Conservation (phyloP, 176 grass and related monocot genomes). For the sorghum (Sorghum bicolor) region DNA sequence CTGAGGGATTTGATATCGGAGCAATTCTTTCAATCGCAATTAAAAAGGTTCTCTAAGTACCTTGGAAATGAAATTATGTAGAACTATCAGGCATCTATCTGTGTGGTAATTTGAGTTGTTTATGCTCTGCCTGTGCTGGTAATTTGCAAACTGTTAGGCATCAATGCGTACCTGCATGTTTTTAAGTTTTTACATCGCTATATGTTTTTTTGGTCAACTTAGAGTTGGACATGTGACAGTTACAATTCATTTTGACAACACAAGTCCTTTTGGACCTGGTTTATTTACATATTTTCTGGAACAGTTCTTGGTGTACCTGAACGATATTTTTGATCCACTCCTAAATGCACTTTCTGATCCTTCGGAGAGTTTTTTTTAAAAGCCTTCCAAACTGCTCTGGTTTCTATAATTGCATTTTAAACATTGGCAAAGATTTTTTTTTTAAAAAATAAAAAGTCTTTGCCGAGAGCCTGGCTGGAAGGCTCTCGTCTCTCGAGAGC, state of each 20-base stretch:
- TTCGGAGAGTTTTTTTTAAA: conserved; percentile 61
- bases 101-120: background rate
- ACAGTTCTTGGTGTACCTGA: conserved; percentile 88
- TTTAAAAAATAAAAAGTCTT: too few species aligned
- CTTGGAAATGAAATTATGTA: background rate
- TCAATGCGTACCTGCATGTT: conserved; percentile 16
- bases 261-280: background rate
- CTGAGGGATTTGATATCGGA: conserved; percentile 90
- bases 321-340: conserved; percentile 81
- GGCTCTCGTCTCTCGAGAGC: too few species aligned
- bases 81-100: background rate
- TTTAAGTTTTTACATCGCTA: conserved; percentile 4
- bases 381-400: conserved; percentile 7
- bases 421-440: too few species aligned
- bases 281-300: conserved; percentile 35
- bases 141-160: too few species aligned
- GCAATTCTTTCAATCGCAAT: conserved; percentile 77
- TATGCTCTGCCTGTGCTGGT: background rate
- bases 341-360: conserved; percentile 90
- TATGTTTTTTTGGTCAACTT: conserved; percentile 4
- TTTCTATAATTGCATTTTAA: conserved; percentile 18
- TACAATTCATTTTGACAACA: conserved; percentile 13
- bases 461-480: too few species aligned
- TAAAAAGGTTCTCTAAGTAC: conserved; percentile 62
- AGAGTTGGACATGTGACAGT: background rate